phyloP scores from a whole-genome alignment of 2,329 filamentous ascomycete species.

The Sarocladium brachiariae region DNA sequence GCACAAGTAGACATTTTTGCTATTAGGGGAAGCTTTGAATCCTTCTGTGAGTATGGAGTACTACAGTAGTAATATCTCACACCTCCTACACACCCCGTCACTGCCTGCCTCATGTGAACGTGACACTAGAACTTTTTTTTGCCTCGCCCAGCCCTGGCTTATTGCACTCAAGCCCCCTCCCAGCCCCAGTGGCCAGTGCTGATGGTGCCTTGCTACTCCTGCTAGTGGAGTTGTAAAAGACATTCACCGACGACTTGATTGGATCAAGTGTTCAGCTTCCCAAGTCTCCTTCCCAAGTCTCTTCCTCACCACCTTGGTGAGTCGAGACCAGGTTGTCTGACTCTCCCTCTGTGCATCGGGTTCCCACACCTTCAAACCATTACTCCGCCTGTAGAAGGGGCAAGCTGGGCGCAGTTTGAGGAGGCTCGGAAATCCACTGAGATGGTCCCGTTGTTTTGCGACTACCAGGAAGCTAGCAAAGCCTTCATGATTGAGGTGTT shows the following conservation, averaged over 20 bases:
- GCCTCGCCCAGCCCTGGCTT: neutral
- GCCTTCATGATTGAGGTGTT: neutral
- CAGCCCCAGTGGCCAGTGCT: neutral
- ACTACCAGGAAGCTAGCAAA: neutral
- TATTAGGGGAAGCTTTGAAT: too few species aligned
- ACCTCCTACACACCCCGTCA: neutral
- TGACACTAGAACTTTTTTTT: neutral
- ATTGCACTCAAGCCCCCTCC: neutral
- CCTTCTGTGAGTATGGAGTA: too few species aligned
- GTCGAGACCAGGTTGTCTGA: neutral
- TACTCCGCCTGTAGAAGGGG: neutral
- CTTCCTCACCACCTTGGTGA: neutral
- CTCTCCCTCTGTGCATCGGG: neutral
- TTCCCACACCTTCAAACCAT: neutral
- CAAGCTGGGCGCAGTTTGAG: neutral
- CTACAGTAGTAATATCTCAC: too few species aligned
- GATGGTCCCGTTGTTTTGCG: neutral
- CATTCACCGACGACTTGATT: neutral
- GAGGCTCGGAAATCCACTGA: neutral
- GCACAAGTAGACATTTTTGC: too few species aligned
- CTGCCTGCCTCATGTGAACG: neutral
- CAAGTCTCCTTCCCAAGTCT: too few species aligned
- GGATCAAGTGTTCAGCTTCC: neutral
- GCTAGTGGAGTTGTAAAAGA: neutral
- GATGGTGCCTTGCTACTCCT: neutral